These are phyloP conservation scores for Gossypium australe DNA, from an alignment of 345 rosid species.

Conservation along the genomic window DNA sequence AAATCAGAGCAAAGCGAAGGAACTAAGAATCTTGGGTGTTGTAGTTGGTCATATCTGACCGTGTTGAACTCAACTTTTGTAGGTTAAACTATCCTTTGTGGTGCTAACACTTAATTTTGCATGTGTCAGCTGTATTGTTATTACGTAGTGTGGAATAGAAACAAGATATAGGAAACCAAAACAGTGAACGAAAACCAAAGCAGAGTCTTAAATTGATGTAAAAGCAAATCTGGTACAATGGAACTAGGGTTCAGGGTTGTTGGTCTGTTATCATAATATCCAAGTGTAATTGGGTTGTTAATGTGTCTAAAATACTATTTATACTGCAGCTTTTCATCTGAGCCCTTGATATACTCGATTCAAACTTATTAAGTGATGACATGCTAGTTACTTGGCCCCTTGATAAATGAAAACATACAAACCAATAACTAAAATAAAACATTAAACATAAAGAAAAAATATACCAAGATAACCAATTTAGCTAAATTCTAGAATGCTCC, in stretches of 20 bases:
- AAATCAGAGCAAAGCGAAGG: background rate
- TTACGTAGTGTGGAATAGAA: background rate
- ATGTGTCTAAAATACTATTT: background rate
- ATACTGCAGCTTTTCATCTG: background rate
- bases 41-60: too few relatives aligned
- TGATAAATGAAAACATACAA: too few relatives aligned
- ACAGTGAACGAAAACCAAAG: background rate
- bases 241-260: background rate
- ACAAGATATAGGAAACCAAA: background rate
- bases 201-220: background rate
- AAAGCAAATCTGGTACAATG: background rate
- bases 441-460: background rate
- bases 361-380: background rate
- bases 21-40: background rate
- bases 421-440: background rate
- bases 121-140: background rate
- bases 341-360: background rate
- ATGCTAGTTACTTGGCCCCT: background rate
- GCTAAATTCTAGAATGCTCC: background rate
- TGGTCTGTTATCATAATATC: background rate
- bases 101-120: background rate
- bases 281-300: background rate
- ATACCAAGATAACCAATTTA: background rate
- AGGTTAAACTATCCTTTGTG: too few relatives aligned
- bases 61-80: background rate